phyloP scores from a whole-genome alignment of 1,139 yeast species.

The Magnusiomyces magnusii region DNA sequence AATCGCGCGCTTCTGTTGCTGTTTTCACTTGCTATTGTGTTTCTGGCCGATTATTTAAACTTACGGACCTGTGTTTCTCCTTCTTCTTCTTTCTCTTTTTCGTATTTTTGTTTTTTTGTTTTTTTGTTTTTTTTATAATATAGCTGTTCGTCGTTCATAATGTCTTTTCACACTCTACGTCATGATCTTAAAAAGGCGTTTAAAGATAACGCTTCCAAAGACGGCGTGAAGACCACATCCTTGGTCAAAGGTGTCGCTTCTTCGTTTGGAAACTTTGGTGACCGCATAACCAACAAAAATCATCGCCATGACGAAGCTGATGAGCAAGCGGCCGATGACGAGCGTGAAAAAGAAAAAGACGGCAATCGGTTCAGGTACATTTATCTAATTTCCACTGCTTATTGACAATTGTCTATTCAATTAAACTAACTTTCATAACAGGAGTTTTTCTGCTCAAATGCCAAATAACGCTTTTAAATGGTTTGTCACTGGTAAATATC shows the following conservation, averaged over 20 bases:
- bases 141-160: background rate
- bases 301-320: slow-evolving; percentile 21
- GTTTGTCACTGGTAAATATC: slow-evolving; percentile 53
- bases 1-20: too few relatives aligned
- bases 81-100: background rate
- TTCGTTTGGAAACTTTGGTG: slow-evolving; percentile 17
- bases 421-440: background rate
- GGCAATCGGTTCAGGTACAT: slow-evolving; percentile 16
- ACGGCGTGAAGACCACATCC: slow-evolving; percentile 9
- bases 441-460: slow-evolving; percentile 47
- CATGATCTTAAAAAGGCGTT: slow-evolving; percentile 15
- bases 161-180: slow-evolving; percentile 16
- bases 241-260: slow-evolving; percentile 15
- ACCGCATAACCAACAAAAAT: slow-evolving; percentile 17
- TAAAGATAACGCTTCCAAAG: slow-evolving; percentile 12
- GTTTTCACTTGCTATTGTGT: too few relatives aligned
- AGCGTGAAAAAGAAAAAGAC: slow-evolving; percentile 18
- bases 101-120: background rate
- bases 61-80: too few relatives aligned
- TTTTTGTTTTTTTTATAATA: background rate
- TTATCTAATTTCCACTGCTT: background rate
- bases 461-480: slow-evolving; percentile 54
- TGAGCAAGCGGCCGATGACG: slow-evolving; percentile 15
- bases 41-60: too few relatives aligned
- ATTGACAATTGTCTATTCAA: background rate